phyloP scores from a whole-genome alignment of 306 rosid species.

The Nissolia schottii region DNA sequence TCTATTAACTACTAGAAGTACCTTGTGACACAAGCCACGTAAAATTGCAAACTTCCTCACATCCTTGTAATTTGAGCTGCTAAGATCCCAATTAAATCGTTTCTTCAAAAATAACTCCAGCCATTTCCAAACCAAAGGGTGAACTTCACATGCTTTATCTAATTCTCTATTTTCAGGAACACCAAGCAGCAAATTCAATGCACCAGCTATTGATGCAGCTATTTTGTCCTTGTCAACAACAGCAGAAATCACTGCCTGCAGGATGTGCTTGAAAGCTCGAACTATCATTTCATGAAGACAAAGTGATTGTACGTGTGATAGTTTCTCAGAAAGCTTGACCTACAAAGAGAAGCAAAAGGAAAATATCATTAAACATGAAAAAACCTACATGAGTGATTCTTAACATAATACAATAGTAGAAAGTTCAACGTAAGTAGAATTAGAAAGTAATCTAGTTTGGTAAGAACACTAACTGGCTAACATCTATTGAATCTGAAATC shows the following conservation, averaged over 20 bases:
- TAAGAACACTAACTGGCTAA: neutral
- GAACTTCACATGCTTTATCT: constrained; percentile 47
- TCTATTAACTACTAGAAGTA: constrained; percentile 25
- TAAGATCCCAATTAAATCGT: constrained; percentile 83
- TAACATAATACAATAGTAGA: neutral
- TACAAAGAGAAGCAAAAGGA: constrained; percentile 37
- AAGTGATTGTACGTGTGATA: constrained; percentile 93
- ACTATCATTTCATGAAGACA: constrained; percentile 97
- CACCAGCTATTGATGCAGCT: constrained; percentile 78
- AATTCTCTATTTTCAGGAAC: constrained; percentile 54
- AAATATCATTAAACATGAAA: constrained; percentile 14
- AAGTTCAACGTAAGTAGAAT: constrained; percentile 17
- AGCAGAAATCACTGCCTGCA: constrained; percentile 86
- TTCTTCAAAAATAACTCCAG: constrained; percentile 70
- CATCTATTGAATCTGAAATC: neutral
- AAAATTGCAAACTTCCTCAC: constrained; percentile 86
- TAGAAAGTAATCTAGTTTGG: neutral
- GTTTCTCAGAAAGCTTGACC: constrained; percentile 96
- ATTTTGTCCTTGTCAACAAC: constrained; percentile 56
- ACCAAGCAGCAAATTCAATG: constrained; percentile 83
- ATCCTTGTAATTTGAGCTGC: constrained; percentile 57
- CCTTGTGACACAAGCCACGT: constrained; percentile 98
- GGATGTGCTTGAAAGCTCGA: constrained; percentile 94
- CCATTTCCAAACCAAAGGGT: constrained; percentile 85
- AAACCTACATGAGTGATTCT: constrained; percentile 11